These are phyloP conservation scores for Dryas integrifolia DNA, from an alignment of 331 rosid species.

Conservation along the genomic window DNA sequence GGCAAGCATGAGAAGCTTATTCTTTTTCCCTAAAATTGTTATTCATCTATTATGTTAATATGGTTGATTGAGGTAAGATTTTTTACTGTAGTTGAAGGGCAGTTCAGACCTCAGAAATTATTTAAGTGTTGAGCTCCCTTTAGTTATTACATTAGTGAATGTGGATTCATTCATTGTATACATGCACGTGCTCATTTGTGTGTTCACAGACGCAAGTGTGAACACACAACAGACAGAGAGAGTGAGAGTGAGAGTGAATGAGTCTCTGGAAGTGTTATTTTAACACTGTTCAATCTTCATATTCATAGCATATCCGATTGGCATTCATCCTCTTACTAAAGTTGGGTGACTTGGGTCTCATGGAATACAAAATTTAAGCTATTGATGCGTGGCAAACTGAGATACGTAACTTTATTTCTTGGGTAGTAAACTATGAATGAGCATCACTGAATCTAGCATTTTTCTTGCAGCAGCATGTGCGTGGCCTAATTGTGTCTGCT, in stretches of 20 bases:
- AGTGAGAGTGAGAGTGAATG: no score
- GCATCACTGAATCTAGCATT: background rate
- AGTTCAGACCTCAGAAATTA: background rate
- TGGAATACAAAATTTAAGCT: background rate
- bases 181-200: no score
- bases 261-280: background rate
- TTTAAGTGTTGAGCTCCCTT: background rate
- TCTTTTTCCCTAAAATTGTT: background rate
- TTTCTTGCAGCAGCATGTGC: slow-evolving; percentile 4
- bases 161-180: no score
- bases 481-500: background rate
- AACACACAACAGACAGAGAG: no score
- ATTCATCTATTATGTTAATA: background rate
- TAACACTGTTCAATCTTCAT: background rate
- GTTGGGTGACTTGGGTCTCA: slow-evolving; percentile 3
- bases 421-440: background rate
- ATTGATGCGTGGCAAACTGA: background rate
- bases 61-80: background rate
- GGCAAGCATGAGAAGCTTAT: background rate
- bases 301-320: background rate
- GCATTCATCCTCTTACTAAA: background rate
- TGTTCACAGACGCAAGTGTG: no score
- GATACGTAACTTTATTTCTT: background rate
- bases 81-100: background rate
- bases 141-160: no score